Evolutionary conservation across 192 early-diverging fungal genomes (phyloP).

Genomic region (Coemansia biformis): DNA sequence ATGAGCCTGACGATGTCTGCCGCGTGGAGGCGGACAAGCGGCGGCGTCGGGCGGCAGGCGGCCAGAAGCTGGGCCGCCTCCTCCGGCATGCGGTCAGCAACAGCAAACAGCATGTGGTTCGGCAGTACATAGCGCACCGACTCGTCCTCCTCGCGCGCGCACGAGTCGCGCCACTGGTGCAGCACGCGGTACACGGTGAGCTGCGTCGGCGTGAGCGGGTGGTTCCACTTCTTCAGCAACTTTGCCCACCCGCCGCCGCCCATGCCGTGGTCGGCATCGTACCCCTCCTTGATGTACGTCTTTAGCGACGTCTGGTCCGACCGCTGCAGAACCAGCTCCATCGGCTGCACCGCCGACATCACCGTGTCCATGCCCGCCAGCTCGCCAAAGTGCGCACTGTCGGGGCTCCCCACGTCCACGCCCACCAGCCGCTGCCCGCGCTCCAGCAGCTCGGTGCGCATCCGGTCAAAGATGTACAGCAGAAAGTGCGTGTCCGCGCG

Average conservation of each 20-base stretch:
- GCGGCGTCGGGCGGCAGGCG: conserved; percentile 75
- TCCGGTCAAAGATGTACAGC: conserved; percentile 87
- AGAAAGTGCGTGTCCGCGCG: conserved; percentile 94
- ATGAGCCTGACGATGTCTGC: conserved; percentile 66
- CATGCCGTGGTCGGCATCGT: conserved; percentile 73
- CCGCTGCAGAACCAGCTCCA: conserved; percentile 50
- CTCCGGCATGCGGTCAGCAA: conserved; percentile 69
- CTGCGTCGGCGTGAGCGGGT: conserved; percentile 55
- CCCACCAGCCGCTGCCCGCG: conserved; percentile 20
- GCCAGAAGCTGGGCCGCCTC: conserved; percentile 62
- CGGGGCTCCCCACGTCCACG: conserved; percentile 46
- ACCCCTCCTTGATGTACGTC: conserved; percentile 73
- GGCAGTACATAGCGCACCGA: conserved; percentile 81
- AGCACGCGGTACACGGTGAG: conserved; percentile 79
- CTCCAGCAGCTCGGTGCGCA: conserved; percentile 77
- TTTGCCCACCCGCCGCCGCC: conserved; percentile 77
- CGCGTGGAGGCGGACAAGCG: conserved; percentile 78
- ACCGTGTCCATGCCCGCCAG: conserved; percentile 49
- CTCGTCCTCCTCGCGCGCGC: conserved; percentile 92
- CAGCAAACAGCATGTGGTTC: conserved; percentile 76
- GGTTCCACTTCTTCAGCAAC: conserved; percentile 60
- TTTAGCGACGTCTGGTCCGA: conserved; percentile 66
- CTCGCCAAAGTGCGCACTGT: conserved; percentile 15
- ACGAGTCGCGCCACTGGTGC: conserved; percentile 89
- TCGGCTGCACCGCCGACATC: conserved; percentile 15